These are phyloP conservation scores for Fulvia fulva DNA, from an alignment of 2,329 filamentous ascomycete species.

Conservation along the genomic window DNA sequence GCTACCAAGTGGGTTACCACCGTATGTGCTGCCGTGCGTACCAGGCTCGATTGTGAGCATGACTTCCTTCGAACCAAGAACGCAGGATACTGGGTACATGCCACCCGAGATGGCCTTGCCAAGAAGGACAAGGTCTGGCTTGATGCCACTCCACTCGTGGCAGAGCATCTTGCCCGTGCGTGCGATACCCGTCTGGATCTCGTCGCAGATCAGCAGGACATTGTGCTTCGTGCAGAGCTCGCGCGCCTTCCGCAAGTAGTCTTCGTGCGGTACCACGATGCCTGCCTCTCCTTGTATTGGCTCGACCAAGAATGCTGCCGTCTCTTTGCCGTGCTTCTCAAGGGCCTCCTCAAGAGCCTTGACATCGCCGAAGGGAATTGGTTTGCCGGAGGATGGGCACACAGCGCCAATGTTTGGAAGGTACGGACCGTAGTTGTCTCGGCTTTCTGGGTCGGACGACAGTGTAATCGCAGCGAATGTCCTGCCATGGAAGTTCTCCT, in stretches of 20 bases:
- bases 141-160: conserved; percentile 90
- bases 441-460: conserved; percentile 91
- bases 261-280: conserved; percentile 88
- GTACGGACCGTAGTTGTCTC: conserved; percentile 95
- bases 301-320: conserved; percentile 90
- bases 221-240: conserved; percentile 93
- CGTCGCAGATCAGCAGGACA: conserved; percentile 91
- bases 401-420: conserved; percentile 79
- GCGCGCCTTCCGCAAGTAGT: conserved; percentile 76
- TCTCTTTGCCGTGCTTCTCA: conserved; percentile 74
- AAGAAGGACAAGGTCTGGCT: conserved; percentile 88
- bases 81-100: conserved; percentile 97
- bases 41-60: conserved; percentile 96
- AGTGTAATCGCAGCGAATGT: conserved; percentile 97
- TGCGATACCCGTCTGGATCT: conserved; percentile 97
- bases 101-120: conserved; percentile 97
- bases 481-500: conserved; percentile 94
- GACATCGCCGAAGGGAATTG: conserved; percentile 83
- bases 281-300: conserved; percentile 97
- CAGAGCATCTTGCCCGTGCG: conserved; percentile 91
- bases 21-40: conserved; percentile 97
- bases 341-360: conserved; percentile 74
- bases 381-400: conserved; percentile 69
- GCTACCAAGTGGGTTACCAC: conserved; percentile 91
- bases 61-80: conserved; percentile 80